phyloP scores from a whole-genome alignment of 306 rosid genomes.

The Erythrophleum fordii region DNA sequence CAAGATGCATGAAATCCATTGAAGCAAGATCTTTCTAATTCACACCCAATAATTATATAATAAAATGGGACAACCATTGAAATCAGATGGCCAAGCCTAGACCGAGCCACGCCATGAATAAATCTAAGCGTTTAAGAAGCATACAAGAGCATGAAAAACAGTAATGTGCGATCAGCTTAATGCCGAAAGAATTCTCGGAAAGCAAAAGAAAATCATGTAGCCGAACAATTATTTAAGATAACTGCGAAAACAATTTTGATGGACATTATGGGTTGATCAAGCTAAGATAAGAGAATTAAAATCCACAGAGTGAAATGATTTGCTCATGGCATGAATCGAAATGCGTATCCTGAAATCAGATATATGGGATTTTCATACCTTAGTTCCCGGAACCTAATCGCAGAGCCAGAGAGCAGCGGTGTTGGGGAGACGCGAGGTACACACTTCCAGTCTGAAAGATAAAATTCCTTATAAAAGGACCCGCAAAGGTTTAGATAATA shows the following conservation, averaged over 20 bases:
- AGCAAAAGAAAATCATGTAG: background rate
- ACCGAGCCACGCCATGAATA: background rate
- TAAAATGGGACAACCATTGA: background rate
- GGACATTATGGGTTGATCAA: background rate
- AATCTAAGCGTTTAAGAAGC: background rate
- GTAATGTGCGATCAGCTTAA: background rate
- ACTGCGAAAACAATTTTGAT: background rate
- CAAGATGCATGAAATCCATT: background rate
- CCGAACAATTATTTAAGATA: background rate
- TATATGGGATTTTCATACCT: constrained; percentile 7
- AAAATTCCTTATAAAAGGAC: too few relatives aligned
- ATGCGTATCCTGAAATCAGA: background rate
- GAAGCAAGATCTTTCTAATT: background rate
- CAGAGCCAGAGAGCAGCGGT: background rate
- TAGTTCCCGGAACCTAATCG: background rate
- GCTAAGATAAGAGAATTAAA: background rate
- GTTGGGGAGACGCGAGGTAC: background rate
- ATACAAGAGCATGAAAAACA: background rate
- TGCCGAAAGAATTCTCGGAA: background rate
- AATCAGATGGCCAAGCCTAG: background rate
- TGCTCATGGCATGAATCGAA: background rate
- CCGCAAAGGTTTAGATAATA: background rate
- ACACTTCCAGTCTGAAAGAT: too few relatives aligned
- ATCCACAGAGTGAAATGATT: background rate
- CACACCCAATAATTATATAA: background rate